These are phyloP conservation scores for Jacaranda mimosifolia DNA, from an alignment of 257 asterid genomes.

Conservation along the genomic window DNA sequence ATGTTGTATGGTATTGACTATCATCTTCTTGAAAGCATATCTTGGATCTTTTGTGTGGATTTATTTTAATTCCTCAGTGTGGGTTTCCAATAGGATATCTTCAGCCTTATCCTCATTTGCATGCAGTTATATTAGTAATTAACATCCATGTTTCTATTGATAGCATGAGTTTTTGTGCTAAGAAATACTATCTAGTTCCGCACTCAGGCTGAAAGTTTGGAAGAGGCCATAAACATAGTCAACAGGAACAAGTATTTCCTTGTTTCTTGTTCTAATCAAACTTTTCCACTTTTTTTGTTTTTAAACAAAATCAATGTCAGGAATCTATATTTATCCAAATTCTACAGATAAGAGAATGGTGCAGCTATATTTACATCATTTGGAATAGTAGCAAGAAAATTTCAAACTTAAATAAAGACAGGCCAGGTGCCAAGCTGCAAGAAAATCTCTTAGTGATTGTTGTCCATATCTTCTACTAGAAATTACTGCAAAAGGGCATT, in stretches of 20 bases:
- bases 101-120: conserved; percentile 96
- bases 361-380: conserved; percentile 93
- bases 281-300: not conserved
- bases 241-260: conserved; percentile 73
- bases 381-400: conserved; percentile 88
- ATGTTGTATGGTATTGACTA: conserved; percentile 72
- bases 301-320: not conserved
- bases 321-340: conserved; percentile 4
- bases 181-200: conserved; percentile 28
- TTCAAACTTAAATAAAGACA: conserved; percentile 90
- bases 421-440: conserved; percentile 93
- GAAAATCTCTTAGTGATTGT: no score
- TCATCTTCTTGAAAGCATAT: not conserved
- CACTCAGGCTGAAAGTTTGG: conserved; percentile 89
- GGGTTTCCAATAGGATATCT: conserved; percentile 83
- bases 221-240: conserved; percentile 84
- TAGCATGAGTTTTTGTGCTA: conserved; percentile 21
- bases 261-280: conserved; percentile 30
- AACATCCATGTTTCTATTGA: not conserved
- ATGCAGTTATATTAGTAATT: conserved; percentile 70
- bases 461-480: no score
- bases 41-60: conserved; percentile 14
- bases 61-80: conserved; percentile 27
- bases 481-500: no score
- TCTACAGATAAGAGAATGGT: conserved; percentile 85